Evolutionary conservation across 306 rosid genomes (phyloP).

Genomic region (Ochetophila trinervis): DNA sequence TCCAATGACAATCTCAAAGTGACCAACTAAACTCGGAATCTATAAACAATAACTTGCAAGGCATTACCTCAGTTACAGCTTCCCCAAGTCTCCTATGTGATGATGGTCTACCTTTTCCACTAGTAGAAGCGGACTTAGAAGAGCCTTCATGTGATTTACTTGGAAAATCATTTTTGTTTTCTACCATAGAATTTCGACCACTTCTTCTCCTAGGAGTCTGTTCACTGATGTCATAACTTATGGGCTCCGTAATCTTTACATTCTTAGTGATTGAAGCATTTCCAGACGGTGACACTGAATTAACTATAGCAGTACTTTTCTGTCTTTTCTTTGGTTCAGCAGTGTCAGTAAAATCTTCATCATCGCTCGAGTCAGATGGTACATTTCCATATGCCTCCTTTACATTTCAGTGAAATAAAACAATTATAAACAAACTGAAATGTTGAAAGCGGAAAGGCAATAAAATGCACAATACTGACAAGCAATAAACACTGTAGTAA

Average conservation of each 20-base stretch:
- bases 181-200: slow-evolving; percentile 36
- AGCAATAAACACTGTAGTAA: background rate
- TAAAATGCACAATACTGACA: slow-evolving; percentile 3
- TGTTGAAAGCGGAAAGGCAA: slow-evolving; percentile 10
- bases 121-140: slow-evolving; percentile 41
- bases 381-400: slow-evolving; percentile 70
- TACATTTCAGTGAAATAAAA: slow-evolving; percentile 26
- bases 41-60: slow-evolving; percentile 14
- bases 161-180: slow-evolving; percentile 38
- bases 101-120: slow-evolving; percentile 41
- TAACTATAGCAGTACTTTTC: slow-evolving; percentile 15
- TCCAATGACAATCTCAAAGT: background rate
- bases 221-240: slow-evolving; percentile 20
- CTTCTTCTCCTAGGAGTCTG: slow-evolving; percentile 37
- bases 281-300: slow-evolving; percentile 34
- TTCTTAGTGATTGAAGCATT: slow-evolving; percentile 28
- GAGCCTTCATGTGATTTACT: slow-evolving; percentile 39
- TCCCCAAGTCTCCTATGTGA: slow-evolving; percentile 60
- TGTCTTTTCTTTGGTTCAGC: slow-evolving; percentile 16
- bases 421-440: slow-evolving; percentile 23
- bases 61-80: slow-evolving; percentile 66
- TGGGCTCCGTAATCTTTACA: slow-evolving; percentile 36
- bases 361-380: slow-evolving; percentile 64
- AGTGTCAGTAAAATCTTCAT: slow-evolving; percentile 59
- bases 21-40: slow-evolving; percentile 17